A percentile compares a stretch with the other conserved stretches of the same genome.
Evolutionary conservation across 2,329 filamentous ascomycete species (phyloP).

Genomic region (Fusarium avenaceum): DNA sequence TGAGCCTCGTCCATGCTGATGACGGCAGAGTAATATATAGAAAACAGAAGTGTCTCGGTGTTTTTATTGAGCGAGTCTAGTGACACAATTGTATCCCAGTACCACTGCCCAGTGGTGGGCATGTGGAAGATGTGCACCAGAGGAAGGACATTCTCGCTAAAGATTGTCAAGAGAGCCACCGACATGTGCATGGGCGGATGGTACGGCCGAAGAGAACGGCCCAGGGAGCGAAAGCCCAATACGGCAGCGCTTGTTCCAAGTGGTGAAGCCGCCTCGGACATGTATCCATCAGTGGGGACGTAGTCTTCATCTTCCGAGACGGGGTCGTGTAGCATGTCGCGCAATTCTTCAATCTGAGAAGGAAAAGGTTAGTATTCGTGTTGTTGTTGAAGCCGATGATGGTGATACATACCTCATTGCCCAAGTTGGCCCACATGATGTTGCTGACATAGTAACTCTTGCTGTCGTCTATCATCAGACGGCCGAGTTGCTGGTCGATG

Average conservation of each 20-base stretch:
- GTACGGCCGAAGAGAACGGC: accelerated
- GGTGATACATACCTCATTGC: not conserved
- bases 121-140: slow-evolving; percentile 1
- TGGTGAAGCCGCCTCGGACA: not conserved
- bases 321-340: slow-evolving; percentile 4
- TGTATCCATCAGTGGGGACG: accelerated
- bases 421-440: slow-evolving; percentile 3
- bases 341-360: not conserved
- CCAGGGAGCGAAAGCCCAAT: not conserved
- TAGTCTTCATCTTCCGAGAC: not conserved
- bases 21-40: not conserved
- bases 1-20: slow-evolving; percentile 3
- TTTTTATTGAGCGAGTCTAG: not conserved
- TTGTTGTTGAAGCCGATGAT: no score
- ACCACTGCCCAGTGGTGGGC: slow-evolving; percentile 1
- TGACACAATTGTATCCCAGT: not conserved
- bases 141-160: slow-evolving; percentile 8
- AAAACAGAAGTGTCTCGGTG: not conserved
- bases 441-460: slow-evolving; percentile 17
- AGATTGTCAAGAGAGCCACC: not conserved
- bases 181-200: not conserved
- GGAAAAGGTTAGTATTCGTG: not conserved
- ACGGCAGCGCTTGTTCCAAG: slow-evolving; percentile 6
- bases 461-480: slow-evolving; percentile 4
- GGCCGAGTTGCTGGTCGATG: not conserved